Evolutionary conservation across 768 basidiomycete species (phyloP).

Genomic region (Zangia roseola): DNA sequence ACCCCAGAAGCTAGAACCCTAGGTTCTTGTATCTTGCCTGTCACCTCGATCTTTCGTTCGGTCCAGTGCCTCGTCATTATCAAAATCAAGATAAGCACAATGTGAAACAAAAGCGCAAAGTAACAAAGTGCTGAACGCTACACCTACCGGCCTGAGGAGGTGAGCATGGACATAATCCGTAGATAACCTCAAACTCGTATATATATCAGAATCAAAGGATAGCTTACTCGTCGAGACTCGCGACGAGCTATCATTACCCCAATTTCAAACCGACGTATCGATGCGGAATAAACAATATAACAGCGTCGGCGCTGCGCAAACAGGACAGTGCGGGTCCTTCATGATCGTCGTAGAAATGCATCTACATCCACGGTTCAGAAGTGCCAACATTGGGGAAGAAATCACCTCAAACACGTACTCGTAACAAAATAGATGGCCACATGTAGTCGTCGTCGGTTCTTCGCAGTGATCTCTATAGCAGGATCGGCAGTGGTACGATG

Average conservation of each 20-base stretch:
- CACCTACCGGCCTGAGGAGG: not conserved
- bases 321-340: conserved; percentile 48
- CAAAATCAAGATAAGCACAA: too few species aligned
- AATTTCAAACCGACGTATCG: conserved; percentile 35
- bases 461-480: conserved; percentile 50
- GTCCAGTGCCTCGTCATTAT: too few species aligned
- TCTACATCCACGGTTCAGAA: conserved; percentile 29
- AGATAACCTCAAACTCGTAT: conserved; percentile 2
- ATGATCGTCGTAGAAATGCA: conserved; percentile 54
- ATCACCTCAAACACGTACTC: conserved; percentile 23
- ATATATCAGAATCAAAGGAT: not conserved
- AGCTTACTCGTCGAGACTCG: not conserved
- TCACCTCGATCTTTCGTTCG: too few species aligned
- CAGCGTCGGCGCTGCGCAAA: conserved; percentile 50
- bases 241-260: not conserved
- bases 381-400: too few species aligned
- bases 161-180: not conserved
- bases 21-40: too few species aligned
- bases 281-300: conserved; percentile 58
- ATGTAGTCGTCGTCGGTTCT: conserved; percentile 58
- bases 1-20: too few species aligned
- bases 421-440: conserved; percentile 65
- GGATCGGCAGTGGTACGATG: conserved; percentile 46
- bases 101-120: too few species aligned
- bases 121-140: too few species aligned